These are phyloP conservation scores for Xylaria multiplex DNA, from an alignment of 2,329 filamentous ascomycete species.

Conservation along the genomic window DNA sequence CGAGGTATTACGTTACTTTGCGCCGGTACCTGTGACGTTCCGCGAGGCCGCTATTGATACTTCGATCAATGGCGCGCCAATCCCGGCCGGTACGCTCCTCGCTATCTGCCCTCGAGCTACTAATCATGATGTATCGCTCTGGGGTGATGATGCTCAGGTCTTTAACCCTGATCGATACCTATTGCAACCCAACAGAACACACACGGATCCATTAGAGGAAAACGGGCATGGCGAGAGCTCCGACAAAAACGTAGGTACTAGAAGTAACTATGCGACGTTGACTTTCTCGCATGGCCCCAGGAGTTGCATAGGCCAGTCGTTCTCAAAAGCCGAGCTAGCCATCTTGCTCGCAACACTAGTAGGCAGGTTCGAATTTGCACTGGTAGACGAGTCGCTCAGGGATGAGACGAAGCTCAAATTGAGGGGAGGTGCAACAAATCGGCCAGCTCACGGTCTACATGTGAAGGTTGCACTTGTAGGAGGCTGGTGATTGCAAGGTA, in stretches of 20 bases:
- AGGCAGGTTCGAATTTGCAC: constrained; percentile 35
- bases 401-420: constrained; percentile 32
- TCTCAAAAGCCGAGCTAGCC: constrained; percentile 34
- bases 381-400: constrained; percentile 26
- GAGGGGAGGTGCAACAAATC: constrained; percentile 34
- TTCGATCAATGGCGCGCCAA: constrained; percentile 26
- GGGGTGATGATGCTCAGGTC: constrained; percentile 35
- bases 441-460: constrained; percentile 25
- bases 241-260: constrained; percentile 19
- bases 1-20: constrained; percentile 36
- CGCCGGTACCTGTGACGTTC: constrained; percentile 34
- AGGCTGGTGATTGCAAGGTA: constrained; percentile 23
- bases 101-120: constrained; percentile 31
- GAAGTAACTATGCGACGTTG: constrained; percentile 38
- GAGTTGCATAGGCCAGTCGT: constrained; percentile 38
- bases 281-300: constrained; percentile 37
- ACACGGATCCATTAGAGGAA: constrained; percentile 25
- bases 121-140: constrained; percentile 33
- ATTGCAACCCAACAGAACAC: constrained; percentile 24
- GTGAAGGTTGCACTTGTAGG: constrained; percentile 34
- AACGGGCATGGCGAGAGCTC: constrained; percentile 12
- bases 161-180: constrained; percentile 38
- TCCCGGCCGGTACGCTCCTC: constrained; percentile 37
- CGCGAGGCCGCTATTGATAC: constrained; percentile 36
- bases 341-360: constrained; percentile 33